A percentile compares a stretch with the other conserved stretches of the same genome.
Conservation (phyloP, 148 eudicot genomes). For the Chenopodium suecicum region DNA sequence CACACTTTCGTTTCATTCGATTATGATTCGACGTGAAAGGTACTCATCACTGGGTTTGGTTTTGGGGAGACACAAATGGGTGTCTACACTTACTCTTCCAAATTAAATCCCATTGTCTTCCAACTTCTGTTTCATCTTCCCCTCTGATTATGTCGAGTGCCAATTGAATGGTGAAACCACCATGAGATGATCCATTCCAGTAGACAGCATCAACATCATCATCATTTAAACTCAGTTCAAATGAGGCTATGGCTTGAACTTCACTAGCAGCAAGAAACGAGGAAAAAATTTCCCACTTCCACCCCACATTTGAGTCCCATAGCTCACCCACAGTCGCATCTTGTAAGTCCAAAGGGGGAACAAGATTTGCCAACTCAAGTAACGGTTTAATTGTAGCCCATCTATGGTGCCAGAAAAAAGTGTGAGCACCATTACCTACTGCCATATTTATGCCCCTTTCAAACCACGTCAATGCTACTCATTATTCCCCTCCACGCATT, state of each 20-base stretch:
- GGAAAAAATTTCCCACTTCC: neutral
- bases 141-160: neutral
- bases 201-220: neutral
- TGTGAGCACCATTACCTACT: neutral
- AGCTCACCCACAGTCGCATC: neutral
- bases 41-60: too few relatives aligned
- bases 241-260: neutral
- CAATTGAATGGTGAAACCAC: neutral
- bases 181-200: neutral
- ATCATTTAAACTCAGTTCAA: neutral
- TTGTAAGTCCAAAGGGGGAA: too few relatives aligned
- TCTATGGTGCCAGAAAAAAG: neutral
- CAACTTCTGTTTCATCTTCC: too few relatives aligned
- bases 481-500: neutral
- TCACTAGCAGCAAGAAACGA: neutral
- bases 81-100: neutral
- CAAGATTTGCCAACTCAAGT: accelerated
- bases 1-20: too few relatives aligned
- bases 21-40: too few relatives aligned
- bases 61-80: too few relatives aligned
- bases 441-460: neutral
- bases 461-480: neutral
- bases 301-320: neutral
- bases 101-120: neutral
- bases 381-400: neutral